phyloP scores from a whole-genome alignment of 208 protist genomes.

The Wallacemonas sp. region DNA sequence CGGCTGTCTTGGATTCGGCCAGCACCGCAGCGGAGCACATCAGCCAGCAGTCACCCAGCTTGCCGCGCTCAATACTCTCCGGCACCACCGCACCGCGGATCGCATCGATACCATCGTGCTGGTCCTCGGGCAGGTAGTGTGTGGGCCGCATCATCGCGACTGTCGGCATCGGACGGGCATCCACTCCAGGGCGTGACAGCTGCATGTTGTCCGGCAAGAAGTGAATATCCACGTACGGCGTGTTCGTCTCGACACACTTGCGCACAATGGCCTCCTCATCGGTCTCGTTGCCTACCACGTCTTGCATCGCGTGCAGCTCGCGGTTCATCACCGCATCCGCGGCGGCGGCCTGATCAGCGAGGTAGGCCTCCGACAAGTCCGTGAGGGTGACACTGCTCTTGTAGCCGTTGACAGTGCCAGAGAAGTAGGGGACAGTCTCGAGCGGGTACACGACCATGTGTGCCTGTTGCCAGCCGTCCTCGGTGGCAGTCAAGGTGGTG shows the following conservation, averaged over 20 bases:
- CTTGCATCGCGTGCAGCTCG: constrained; percentile 15
- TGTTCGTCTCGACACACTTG: constrained; percentile 26
- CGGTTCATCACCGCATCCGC: constrained; percentile 16
- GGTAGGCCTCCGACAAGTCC: constrained; percentile 34
- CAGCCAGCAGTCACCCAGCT: constrained; percentile 71
- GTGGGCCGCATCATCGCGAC: constrained; percentile 40
- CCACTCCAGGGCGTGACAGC: constrained; percentile 32
- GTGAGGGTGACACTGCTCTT: constrained; percentile 36
- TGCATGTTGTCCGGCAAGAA: constrained; percentile 33
- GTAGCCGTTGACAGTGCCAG: constrained; percentile 34
- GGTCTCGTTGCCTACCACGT: constrained; percentile 25
- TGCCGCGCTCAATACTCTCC: constrained; percentile 46
- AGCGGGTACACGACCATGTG: constrained; percentile 52
- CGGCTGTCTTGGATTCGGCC: constrained; percentile 30
- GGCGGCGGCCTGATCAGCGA: constrained; percentile 2
- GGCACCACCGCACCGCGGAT: constrained; percentile 41
- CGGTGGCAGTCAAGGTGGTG: constrained; percentile 25
- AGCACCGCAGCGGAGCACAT: constrained; percentile 41
- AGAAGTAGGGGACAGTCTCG: constrained; percentile 45
- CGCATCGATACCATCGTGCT: constrained; percentile 20
- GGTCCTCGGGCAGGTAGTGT: constrained; percentile 22
- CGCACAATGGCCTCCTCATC: constrained; percentile 47
- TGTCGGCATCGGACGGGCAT: constrained; percentile 32
- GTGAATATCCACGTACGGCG: constrained; percentile 46
- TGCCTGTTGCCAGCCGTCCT: constrained; percentile 33